Percentiles rank a stretch among this genome's conserved stretches.
These are phyloP conservation scores for Oryza meyeriana DNA, from an alignment of 176 grass and related monocot genomes.

Conservation along the genomic window DNA sequence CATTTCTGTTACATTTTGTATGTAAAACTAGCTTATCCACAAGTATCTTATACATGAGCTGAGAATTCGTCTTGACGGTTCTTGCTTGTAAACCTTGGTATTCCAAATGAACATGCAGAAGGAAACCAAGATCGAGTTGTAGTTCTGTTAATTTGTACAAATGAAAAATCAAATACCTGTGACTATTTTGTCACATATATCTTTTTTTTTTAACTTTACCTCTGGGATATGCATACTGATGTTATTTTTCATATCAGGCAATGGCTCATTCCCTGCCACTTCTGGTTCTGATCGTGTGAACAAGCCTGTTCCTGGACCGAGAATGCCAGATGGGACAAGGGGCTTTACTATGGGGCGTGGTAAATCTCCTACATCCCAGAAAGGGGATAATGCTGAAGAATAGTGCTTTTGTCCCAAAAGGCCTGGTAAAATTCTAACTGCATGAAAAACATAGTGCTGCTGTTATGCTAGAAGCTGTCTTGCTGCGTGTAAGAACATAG, in stretches of 20 bases:
- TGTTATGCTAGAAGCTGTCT: background rate
- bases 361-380: conserved; percentile 32
- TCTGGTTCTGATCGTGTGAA: conserved; percentile 41
- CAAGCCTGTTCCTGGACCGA: conserved; percentile 74
- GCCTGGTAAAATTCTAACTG: background rate
- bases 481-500: background rate
- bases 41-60: background rate
- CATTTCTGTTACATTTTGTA: background rate
- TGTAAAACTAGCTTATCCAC: background rate
- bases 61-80: background rate
- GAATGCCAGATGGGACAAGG: conserved; percentile 85
- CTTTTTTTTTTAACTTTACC: background rate
- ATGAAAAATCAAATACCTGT: background rate
- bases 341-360: conserved; percentile 82
- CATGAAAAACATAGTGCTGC: background rate
- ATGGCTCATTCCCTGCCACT: background rate
- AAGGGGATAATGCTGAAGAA: conserved; percentile 30
- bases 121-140: background rate
- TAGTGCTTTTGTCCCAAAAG: conserved; percentile 5
- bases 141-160: background rate
- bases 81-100: background rate
- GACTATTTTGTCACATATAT: background rate
- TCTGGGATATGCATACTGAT: background rate
- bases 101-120: background rate
- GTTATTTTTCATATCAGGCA: background rate